phyloP scores from a whole-genome alignment of 140 eudicot species.

The Flaveria floridana region DNA sequence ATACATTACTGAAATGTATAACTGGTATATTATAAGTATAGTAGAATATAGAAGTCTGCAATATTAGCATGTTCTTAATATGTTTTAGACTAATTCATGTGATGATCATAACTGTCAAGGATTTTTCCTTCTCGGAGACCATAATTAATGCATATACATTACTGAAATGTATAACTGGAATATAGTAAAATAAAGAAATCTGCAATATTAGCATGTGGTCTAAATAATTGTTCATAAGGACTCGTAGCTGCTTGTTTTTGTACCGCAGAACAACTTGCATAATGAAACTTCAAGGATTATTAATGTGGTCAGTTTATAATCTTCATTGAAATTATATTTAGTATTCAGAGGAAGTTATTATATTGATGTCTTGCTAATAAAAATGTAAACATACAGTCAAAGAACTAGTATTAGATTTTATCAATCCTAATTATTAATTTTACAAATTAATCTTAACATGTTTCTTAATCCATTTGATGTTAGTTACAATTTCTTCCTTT shows the following conservation, averaged over 20 bases:
- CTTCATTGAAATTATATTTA: too few relatives aligned
- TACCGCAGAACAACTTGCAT: neutral
- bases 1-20: neutral
- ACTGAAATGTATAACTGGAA: neutral
- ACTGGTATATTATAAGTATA: neutral
- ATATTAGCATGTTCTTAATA: neutral
- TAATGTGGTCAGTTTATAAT: neutral
- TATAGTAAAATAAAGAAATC: neutral
- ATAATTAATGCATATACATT: neutral
- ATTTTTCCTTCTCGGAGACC: neutral
- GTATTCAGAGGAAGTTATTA: neutral
- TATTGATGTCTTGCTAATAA: neutral
- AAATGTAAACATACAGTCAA: neutral
- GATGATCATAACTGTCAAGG: neutral
- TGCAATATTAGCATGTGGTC: slow-evolving; percentile 6
- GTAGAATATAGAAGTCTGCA: neutral
- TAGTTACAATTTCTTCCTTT: neutral
- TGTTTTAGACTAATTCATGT: slow-evolving; percentile 7
- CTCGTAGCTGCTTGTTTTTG: neutral
- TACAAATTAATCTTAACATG: neutral
- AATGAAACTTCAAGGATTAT: neutral
- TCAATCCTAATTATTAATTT: neutral
- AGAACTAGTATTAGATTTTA: slow-evolving; percentile 8
- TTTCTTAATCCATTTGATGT: neutral
- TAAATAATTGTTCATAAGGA: slow-evolving; percentile 1